Conservation (phyloP, 352 stramenopile species). For the Phytopythium aichiense region DNA sequence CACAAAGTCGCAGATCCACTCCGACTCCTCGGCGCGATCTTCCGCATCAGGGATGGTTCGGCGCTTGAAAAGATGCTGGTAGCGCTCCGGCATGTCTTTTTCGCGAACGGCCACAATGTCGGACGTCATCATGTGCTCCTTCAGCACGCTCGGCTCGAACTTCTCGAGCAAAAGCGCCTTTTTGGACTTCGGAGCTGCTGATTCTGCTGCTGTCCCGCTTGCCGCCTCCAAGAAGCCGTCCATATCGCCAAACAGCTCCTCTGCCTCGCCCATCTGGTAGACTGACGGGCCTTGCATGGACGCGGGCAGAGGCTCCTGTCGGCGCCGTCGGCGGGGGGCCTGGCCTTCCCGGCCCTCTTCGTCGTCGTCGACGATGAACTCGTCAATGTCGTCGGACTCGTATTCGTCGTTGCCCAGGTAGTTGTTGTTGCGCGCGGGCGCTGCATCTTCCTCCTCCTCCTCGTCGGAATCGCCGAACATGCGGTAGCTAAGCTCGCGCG, state of each 20-base stretch:
- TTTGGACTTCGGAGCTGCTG: slow-evolving; percentile 58
- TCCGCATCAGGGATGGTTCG: slow-evolving; percentile 81
- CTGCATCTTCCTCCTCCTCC: slow-evolving; percentile 82
- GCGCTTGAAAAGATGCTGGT: slow-evolving; percentile 67
- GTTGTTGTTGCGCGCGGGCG: slow-evolving; percentile 57
- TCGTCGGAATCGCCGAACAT: slow-evolving; percentile 90
- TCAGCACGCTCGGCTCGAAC: slow-evolving; percentile 83
- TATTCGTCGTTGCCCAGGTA: slow-evolving; percentile 87
- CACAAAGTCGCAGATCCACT: slow-evolving; percentile 88
- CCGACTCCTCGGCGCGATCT: slow-evolving; percentile 79
- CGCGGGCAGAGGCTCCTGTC: slow-evolving; percentile 58
- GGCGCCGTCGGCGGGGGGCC: slow-evolving; percentile 65
- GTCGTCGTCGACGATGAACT: slow-evolving; percentile 89
- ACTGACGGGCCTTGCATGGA: slow-evolving; percentile 86
- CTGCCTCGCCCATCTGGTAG: slow-evolving; percentile 89
- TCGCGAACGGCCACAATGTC: slow-evolving; percentile 79
- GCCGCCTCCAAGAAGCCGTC: slow-evolving; percentile 85
- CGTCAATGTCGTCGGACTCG: slow-evolving; percentile 87
- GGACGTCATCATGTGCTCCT: slow-evolving; percentile 88
- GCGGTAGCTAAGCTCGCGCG: slow-evolving; percentile 78
- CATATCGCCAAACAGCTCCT: slow-evolving; percentile 89
- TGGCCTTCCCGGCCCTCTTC: slow-evolving; percentile 82
- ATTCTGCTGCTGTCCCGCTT: slow-evolving; percentile 31
- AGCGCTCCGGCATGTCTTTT: slow-evolving; percentile 75
- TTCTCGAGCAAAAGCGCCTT: slow-evolving; percentile 85